Evolutionary conservation across 2,329 filamentous ascomycete species (phyloP).

Genomic region (Phoma herbarum): DNA sequence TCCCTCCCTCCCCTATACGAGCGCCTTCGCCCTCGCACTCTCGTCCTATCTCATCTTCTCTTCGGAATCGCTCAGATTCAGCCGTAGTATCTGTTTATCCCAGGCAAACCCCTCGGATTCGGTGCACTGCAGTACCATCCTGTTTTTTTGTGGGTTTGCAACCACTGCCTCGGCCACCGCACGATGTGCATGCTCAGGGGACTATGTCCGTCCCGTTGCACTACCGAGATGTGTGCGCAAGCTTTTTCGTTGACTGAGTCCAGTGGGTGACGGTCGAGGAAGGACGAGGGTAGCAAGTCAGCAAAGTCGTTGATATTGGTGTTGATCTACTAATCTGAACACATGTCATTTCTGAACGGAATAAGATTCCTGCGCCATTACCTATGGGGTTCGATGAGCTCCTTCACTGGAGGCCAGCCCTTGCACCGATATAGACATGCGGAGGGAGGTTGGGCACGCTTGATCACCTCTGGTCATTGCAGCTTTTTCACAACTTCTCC

Average conservation of each 20-base stretch:
- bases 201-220: constrained; percentile 20
- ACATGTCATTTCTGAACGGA: neutral
- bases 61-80: constrained; percentile 15
- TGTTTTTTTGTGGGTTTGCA: constrained; percentile 12
- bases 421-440: neutral
- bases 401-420: neutral
- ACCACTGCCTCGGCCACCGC: neutral
- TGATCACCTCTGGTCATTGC: neutral
- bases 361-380: neutral
- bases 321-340: neutral
- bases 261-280: neutral
- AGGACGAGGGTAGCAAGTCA: neutral
- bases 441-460: neutral
- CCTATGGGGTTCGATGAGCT: neutral
- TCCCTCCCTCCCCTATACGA: neutral
- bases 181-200: constrained; percentile 5
- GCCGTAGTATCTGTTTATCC: constrained; percentile 25
- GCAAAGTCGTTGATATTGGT: neutral
- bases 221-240: constrained; percentile 18
- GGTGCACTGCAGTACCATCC: constrained; percentile 3
- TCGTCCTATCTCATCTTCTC: constrained; percentile 8
- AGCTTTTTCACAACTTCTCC: constrained; percentile 30
- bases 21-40: neutral
- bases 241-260: constrained; percentile 3
- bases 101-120: constrained; percentile 18